phyloP scores from a whole-genome alignment of 495 filamentous ascomycete genomes.

The Saxispiralis lemnorum region DNA sequence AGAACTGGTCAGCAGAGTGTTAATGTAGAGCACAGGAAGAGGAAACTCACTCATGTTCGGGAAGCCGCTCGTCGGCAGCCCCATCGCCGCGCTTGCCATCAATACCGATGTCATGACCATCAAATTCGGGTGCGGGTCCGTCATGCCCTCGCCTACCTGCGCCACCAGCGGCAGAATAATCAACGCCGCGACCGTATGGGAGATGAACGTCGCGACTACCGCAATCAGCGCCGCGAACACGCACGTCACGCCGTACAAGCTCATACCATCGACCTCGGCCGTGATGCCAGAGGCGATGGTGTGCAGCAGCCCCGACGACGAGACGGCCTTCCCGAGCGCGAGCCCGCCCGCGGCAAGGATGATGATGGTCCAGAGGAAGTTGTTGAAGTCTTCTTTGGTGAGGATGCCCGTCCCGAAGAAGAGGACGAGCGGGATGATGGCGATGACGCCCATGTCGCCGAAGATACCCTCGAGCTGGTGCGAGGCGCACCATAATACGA shows the following conservation, averaged over 20 bases:
- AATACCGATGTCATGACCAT: conserved; percentile 71
- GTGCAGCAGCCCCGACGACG: conserved; percentile 79
- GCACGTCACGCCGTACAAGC: conserved; percentile 71
- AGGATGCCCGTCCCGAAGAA: conserved; percentile 97
- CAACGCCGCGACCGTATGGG: conserved; percentile 86
- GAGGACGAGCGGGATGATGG: conserved; percentile 82
- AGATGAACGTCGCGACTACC: conserved; percentile 94
- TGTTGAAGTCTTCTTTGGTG: conserved; percentile 99
- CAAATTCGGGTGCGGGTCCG: conserved; percentile 79
- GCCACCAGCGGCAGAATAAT: conserved; percentile 86
- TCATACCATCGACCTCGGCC: conserved; percentile 50
- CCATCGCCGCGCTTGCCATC: conserved; percentile 66
- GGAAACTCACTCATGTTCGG: conserved; percentile 86
- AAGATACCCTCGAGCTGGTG: conserved; percentile 77
- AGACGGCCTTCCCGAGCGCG: conserved; percentile 85
- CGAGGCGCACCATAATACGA: conserved; percentile 77
- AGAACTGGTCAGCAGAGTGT: not conserved
- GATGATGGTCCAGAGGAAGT: conserved; percentile 99
- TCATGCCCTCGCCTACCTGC: conserved; percentile 67
- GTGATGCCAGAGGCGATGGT: conserved; percentile 68
- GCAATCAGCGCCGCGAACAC: conserved; percentile 75
- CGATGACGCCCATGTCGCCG: conserved; percentile 96
- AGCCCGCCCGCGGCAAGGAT: conserved; percentile 91
- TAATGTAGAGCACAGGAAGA: not conserved
- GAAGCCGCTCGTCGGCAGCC: conserved; percentile 83